Evolutionary conservation across 1,139 yeast species (phyloP), one percentile per base, ranked within the genome.

Genomic region (Starmera stellimalicola): DNA sequence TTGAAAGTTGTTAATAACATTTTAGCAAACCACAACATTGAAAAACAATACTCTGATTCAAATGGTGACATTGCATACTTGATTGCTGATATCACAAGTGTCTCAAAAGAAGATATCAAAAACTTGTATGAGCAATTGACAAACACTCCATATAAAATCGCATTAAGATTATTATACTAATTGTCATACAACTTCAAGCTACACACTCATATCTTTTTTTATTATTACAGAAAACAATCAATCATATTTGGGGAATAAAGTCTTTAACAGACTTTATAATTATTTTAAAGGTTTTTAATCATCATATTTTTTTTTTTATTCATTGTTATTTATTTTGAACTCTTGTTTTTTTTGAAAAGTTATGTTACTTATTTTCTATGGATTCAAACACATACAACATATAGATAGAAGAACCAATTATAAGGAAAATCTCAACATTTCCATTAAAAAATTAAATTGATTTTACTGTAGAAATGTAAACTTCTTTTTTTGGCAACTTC

Each of bases 51-150:
- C 63, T 80, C 96, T 17, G 98, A 93, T 60, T 87, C 97, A 17
- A 77, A 82, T 54, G 96, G 96, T 45, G 94, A 85, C 39, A 80
- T 91, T 54, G 99, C 99, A 35, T 91, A 93, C 65, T 73, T 91
- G 59, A 88, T 91, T 94, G 96, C 98, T 23, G 99, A 91, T 63
- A 85, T 91, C 52, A 76, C 94, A 29, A 85, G 84, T 48, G 97
- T 91, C 37, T 74, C 78, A 50, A 66, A 70, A 43, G 73, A 76
- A 44, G 95, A 85, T 54, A 85, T 93, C 63, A 85, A 84, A 62
- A 68, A 75, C 18, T 71, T 91, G 47, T 80, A 88, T 59, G 84
- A 83, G 54, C 82, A 83, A 60, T 73, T 91, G 54, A 94, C 83
- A 59, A 77, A 77, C 55, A 91, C 97, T 32, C 88, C 93, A 33